These are phyloP conservation scores for Gardenia jasminoides DNA, from an alignment of 257 asterid genomes.

Conservation along the genomic window DNA sequence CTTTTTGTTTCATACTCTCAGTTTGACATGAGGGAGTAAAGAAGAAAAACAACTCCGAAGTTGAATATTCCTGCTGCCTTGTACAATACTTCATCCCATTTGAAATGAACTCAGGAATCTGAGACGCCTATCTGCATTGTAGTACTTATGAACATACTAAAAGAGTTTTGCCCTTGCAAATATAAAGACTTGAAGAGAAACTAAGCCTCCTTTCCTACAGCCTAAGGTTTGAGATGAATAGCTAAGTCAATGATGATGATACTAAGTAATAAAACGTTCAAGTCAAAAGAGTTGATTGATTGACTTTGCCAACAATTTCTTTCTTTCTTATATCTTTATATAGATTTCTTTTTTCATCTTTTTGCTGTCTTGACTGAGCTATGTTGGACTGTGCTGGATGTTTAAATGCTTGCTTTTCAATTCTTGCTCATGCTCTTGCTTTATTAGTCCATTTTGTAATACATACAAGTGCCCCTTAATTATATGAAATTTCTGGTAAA, in stretches of 20 bases:
- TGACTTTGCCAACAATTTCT: neutral
- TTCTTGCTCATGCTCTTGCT: neutral
- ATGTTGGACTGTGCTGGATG: neutral
- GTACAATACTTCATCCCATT: neutral
- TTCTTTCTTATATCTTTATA: neutral
- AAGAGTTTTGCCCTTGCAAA: neutral
- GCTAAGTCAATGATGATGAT: neutral
- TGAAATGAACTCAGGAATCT: neutral
- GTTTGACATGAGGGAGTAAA: neutral
- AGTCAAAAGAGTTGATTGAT: neutral
- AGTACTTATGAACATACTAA: neutral
- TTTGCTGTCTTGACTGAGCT: neutral
- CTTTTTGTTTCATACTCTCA: neutral
- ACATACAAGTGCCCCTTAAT: neutral
- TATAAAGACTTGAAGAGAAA: too few species aligned
- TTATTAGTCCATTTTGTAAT: neutral
- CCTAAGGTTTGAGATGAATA: conserved; percentile 2
- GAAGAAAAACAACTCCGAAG: neutral
- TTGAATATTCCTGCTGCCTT: neutral
- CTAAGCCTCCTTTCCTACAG: neutral
- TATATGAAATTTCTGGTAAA: neutral
- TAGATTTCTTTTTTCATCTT: neutral
- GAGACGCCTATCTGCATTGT: neutral
- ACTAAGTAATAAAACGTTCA: neutral
- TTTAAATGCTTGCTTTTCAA: neutral